Base-by-base conservation (phyloP, 2,329 filamentous ascomycete genomes). In the Didymella exigua region DNA sequence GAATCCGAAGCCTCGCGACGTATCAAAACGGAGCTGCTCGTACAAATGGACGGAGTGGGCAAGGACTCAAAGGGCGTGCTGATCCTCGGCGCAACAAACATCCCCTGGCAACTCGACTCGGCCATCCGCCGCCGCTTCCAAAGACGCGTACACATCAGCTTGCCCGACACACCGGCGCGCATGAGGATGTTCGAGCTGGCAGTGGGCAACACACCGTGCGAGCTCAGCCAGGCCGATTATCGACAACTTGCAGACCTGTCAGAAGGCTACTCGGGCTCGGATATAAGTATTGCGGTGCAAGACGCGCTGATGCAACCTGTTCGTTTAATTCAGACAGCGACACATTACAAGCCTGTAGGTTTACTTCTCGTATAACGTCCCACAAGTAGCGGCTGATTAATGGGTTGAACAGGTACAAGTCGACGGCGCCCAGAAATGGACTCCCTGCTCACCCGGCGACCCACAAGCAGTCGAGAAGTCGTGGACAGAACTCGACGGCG, bases 11-110 rank as follows among this genome's bases (percentile, higher is more conserved):
- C 96, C 1, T 97, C 93, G 47, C 86, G 95, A 58, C 89, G 95
- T 74, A 99, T 99, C 82, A 99, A 99, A 80, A 99, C 95, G 0
- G 95, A 99, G 77, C 87, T 99, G 70, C 86, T 99, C 13, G 93
- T 99, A 16, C 95, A 99, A 77, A 99, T 99, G 95, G 95, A 99
- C 68, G 96, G 95, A 78, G 95, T 99, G 9, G 96, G 95, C 60
- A 93, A 96, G 60, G 95, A 99, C 76, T 93, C 89, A 59, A 92
- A 89, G 68, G 95, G 93, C 18, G 93, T 99, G 8, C 81, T 99
- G 21, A 96, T 99, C 34, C 85, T 99, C 3, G 95, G 95, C 57
- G 95, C 95, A 49, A 99, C 95, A 52, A 99, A 99, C 74, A 98
- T 99, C 59, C 95, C 95, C 16, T 99, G 95, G 95, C 93, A 99